These are phyloP conservation scores for Cyphellophora europaea DNA, from an alignment of 2,329 filamentous ascomycete genomes.

Conservation along the genomic window DNA sequence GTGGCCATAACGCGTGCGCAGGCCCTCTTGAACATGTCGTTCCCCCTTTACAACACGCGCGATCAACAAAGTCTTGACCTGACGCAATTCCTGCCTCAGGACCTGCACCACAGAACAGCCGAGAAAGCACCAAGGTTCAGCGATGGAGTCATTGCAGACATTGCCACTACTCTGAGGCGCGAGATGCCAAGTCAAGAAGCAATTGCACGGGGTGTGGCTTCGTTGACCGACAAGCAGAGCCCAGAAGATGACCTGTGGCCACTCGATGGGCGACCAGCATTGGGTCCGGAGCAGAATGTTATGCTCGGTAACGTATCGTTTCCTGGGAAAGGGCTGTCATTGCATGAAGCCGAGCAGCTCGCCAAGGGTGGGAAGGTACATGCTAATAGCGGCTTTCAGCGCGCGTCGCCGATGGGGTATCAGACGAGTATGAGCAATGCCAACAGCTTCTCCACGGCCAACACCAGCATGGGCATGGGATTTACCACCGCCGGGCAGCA, in stretches of 20 bases:
- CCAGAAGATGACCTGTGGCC: conserved; percentile 62
- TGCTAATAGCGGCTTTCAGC: not conserved
- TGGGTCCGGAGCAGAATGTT: not conserved
- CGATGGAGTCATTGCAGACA: conserved; percentile 50
- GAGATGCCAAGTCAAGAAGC: conserved; percentile 46
- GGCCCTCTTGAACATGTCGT: conserved; percentile 75
- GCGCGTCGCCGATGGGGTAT: not conserved
- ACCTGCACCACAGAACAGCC: conserved; percentile 43
- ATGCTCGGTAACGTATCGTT: too few relatives aligned
- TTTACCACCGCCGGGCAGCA: not conserved
- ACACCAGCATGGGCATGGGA: not conserved
- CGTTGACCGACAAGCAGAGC: conserved; percentile 34
- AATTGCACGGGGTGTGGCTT: conserved; percentile 40
- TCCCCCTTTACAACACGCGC: conserved; percentile 58
- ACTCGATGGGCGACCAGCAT: conserved; percentile 41
- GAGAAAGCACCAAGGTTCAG: conserved; percentile 63
- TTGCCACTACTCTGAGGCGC: conserved; percentile 63
- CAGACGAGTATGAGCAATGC: not conserved
- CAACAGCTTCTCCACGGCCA: not conserved
- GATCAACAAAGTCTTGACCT: conserved; percentile 52
- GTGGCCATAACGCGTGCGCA: conserved; percentile 96
- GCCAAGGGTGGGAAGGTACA: not conserved
- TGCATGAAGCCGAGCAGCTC: not conserved
- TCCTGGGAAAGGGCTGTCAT: too few relatives aligned
- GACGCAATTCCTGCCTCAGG: conserved; percentile 61